Base-by-base conservation (phyloP, 2,329 filamentous ascomycete genomes). In the Colletotrichum karsti region DNA sequence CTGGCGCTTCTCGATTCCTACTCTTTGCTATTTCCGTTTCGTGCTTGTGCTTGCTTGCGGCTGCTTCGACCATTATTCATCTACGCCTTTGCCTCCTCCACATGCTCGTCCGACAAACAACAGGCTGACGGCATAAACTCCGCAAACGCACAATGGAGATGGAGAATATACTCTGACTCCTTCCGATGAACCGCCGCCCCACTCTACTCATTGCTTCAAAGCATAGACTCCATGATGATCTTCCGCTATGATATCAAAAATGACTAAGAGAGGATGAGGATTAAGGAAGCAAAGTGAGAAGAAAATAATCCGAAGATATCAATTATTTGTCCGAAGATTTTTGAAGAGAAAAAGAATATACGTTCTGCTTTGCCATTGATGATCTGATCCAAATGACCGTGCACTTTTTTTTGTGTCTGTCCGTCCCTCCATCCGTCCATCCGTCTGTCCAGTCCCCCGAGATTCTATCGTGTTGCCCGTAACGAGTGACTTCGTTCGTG, bases 131-230 rank as follows among this genome's bases (percentile, higher is more conserved):
- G 41, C 58, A 50, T 56, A n/a, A 30, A 18, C 18, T 15, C 18
- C 28, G 50, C 22, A 50, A 26, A 28, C 20, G 20, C 12, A 46
- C 42, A 50, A n/a, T n/a, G n/a, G n/a, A n/a, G n/a, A n/a, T n/a
- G n/a, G n/a, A n/a, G n/a, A n/a, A n/a, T n/a, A n/a, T 42, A n/a
- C 7, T 42, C 2, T 15, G 44, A 28, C 20, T 58, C 51, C 53
- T 63, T 63, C 59, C 64, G 51, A 67, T 57, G 64, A 67, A 67
- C 59, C 46, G 46, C n/a, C 35, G 33, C 44, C 44, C 44, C 41
- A 13, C n/a, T 10, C 28, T 35, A 20, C 58, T 24, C 22, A 30
- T 5, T 58, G 22, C 37, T 20, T 24, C 30, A 35, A n/a, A 15
- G 24, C 28, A n/a, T 48, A 33, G 15, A 20, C 56, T 48, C 28